Evolutionary conservation across 1,284 basidiomycete genomes (phyloP).

Genomic region (Moniliella sp.): DNA sequence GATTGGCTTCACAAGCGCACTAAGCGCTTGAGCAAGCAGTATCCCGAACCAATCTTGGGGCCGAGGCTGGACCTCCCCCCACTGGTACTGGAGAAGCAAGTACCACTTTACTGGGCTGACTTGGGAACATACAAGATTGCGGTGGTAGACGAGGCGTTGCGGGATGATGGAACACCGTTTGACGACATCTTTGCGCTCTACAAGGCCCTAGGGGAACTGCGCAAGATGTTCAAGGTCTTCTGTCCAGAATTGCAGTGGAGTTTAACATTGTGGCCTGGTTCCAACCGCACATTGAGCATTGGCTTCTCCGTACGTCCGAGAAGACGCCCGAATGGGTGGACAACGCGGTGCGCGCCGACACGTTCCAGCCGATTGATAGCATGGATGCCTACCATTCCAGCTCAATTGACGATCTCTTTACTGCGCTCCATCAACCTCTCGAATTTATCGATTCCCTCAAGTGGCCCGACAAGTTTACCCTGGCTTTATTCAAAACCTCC

Average conservation of each 20-base stretch:
- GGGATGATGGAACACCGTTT: slow-evolving; percentile 15
- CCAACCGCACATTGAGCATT: slow-evolving; percentile 65
- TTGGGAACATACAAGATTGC: slow-evolving; percentile 36
- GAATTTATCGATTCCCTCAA: slow-evolving; percentile 66
- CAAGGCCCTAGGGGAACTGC: slow-evolving; percentile 48
- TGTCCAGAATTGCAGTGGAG: slow-evolving; percentile 37
- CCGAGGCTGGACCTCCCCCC: slow-evolving; percentile 41
- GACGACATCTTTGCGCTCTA: slow-evolving; percentile 65
- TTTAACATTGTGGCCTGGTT: slow-evolving; percentile 43
- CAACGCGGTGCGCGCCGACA: slow-evolving; percentile 20
- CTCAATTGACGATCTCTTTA: slow-evolving; percentile 83
- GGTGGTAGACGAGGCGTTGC: slow-evolving; percentile 15
- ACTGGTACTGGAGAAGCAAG: slow-evolving; percentile 49
- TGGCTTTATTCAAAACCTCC: slow-evolving; percentile 67
- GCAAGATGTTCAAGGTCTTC: slow-evolving; percentile 61
- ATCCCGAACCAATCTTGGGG: not conserved
- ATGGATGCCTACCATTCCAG: slow-evolving; percentile 56
- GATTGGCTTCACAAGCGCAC: slow-evolving; percentile 61
- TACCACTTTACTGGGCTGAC: slow-evolving; percentile 56
- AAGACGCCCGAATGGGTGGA: slow-evolving; percentile 76
- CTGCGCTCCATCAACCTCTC: slow-evolving; percentile 72
- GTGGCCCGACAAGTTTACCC: slow-evolving; percentile 74
- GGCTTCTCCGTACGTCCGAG: slow-evolving; percentile 67
- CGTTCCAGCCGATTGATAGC: slow-evolving; percentile 40
- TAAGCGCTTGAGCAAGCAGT: not conserved